Percentiles rank a stretch among this genome's conserved stretches.
phyloP scores from a whole-genome alignment of 2,329 filamentous ascomycete genomes.

The Penicillium expansum region DNA sequence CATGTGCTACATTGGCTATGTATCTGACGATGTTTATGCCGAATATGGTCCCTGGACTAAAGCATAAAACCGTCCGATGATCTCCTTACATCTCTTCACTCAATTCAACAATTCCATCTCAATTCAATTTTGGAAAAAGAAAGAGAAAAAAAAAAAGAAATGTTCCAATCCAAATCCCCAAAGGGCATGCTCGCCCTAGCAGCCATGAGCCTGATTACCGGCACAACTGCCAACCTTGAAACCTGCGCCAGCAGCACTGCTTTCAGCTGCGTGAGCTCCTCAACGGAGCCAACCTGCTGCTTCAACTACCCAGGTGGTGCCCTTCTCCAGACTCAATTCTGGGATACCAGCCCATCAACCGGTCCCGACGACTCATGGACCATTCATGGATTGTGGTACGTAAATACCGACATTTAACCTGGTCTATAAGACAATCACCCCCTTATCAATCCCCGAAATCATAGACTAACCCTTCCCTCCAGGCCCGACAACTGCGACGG shows the following conservation, averaged over 20 bases:
- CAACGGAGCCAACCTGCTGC: conserved; percentile 53
- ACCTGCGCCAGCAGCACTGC: conserved; percentile 39
- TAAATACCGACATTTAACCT: background rate
- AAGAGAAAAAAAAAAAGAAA: too few relatives aligned
- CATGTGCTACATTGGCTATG: conserved; percentile 26
- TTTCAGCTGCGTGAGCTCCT: conserved; percentile 57
- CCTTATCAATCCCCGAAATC: background rate
- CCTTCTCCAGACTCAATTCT: conserved; percentile 59
- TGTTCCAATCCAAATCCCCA: conserved; percentile 10
- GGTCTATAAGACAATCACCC: background rate
- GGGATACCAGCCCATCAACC: conserved; percentile 55
- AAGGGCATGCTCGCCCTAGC: conserved; percentile 27
- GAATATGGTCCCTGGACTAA: background rate
- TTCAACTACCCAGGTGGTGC: conserved; percentile 59
- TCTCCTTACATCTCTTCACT: background rate
- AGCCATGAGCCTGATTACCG: conserved; percentile 19
- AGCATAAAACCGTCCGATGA: background rate
- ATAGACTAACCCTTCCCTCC: background rate
- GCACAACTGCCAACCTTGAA: conserved; percentile 25
- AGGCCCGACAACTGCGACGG: conserved; percentile 57
- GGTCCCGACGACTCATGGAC: conserved; percentile 59
- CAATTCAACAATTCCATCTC: background rate
- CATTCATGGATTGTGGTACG: conserved; percentile 56
- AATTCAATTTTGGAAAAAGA: background rate
- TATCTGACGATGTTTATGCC: conserved; percentile 4